Evolutionary conservation across 1,284 basidiomycete species (phyloP), one percentile per base, ranked within the genome.

Genomic region (Sporisorium sorghi): DNA sequence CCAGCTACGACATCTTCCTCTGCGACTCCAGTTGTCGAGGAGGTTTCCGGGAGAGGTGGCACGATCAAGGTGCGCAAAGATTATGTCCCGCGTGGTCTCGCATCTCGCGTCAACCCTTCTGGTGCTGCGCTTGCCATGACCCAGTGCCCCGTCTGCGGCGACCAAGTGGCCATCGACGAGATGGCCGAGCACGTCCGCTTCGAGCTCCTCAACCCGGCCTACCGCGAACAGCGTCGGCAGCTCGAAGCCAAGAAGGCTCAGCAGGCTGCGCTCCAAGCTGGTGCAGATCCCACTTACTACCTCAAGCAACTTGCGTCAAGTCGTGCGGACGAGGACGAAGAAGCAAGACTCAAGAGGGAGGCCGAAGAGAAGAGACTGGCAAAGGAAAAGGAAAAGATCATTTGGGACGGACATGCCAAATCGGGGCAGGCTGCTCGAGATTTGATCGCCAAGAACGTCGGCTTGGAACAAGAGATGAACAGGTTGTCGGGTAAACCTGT

Each of bases 161-260:
- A 98, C 84, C 91, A 93, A 85, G 92, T 99, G 26, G 91, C 94
- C 28, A 91, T 97, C 76, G 91, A 94, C 86, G 95, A 99, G 85
- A 88, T 99, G 68, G 90, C 94, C 76, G 95, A 99, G 84, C 97
- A 99, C 86, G 96, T 98, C 88, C 92, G 97, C 82, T 97, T 99
- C 85, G 97, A 99, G 85, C 87, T 98, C 52, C 89, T 99, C 79
- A 95, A 99, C 86, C 97, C 97, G 42, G 90, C 91, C 82, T 83
- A 76, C 57, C 77, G 82, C 58, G 79, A 83, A 57, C 80, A 84
- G 63, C 71, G 81, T 15, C 59, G 67, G 33, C 74, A 81, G 44
- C 63, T 84, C 14, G 83, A 84, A 53, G 60, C 73, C 23, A 77
- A 78, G 46, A 75, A 77, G 49, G 80, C 82, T 12, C 79, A 83